Percentiles rank a stretch among this genome's conserved stretches.
Conservation (phyloP, 768 basidiomycete genomes). For the Boletus rubroflammeus region DNA sequence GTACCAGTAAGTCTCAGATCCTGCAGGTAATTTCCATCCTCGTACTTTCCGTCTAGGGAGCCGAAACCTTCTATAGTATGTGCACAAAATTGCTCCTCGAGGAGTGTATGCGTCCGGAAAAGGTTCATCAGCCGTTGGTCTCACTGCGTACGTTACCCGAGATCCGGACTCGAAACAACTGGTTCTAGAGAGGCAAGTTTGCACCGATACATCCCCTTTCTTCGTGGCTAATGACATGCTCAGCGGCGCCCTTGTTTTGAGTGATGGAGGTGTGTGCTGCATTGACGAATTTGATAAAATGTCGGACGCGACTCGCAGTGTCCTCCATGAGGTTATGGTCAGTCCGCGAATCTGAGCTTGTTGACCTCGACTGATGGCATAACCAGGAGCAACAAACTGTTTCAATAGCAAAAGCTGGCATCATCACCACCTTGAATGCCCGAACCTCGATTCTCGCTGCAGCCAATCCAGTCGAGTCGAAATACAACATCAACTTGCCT, state of each 20-base stretch:
- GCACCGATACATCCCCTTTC: neutral
- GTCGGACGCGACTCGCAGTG: slow-evolving; percentile 95
- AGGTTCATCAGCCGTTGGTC: slow-evolving; percentile 96
- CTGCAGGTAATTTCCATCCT: slow-evolving; percentile 55
- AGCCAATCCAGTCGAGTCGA: slow-evolving; percentile 94
- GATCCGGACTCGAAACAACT: slow-evolving; percentile 98
- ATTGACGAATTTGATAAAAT: slow-evolving; percentile 99
- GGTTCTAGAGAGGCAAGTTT: slow-evolving; percentile 83
- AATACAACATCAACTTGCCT: slow-evolving; percentile 88
- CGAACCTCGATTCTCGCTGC: slow-evolving; percentile 97
- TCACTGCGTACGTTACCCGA: slow-evolving; percentile 97
- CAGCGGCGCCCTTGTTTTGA: slow-evolving; percentile 90
- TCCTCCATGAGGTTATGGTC: slow-evolving; percentile 98
- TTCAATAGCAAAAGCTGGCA: slow-evolving; percentile 97
- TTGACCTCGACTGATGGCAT: neutral
- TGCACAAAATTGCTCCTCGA: slow-evolving; percentile 96
- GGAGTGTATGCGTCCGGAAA: slow-evolving; percentile 98
- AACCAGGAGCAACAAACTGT: slow-evolving; percentile 98
- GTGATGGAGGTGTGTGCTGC: slow-evolving; percentile 96
- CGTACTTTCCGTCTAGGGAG: neutral
- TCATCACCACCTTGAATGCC: slow-evolving; percentile 97
- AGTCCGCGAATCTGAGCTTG: slow-evolving; percentile 12
- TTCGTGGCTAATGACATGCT: slow-evolving; percentile 1
- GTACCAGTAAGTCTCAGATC: slow-evolving; percentile 95
- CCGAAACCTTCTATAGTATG: slow-evolving; percentile 58